Base-by-base conservation (phyloP, 2,329 filamentous ascomycete genomes). In the Cladosporium sp. region DNA sequence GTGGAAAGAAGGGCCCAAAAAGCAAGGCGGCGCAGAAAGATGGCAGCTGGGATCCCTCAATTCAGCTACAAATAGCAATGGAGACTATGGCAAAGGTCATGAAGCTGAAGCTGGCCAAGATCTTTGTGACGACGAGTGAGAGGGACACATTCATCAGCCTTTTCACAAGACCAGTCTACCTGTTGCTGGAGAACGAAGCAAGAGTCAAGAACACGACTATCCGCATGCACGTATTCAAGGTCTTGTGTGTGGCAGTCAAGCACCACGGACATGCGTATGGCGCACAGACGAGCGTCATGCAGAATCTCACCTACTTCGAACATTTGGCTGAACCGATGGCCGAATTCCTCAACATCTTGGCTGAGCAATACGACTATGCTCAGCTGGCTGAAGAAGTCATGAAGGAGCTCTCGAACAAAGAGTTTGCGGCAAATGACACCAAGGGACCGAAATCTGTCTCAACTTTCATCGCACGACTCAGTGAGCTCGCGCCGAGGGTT, bases 301-400 rank as follows among this genome's bases (percentile, higher is more conserved):
- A 98, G 70, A 97, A 93, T 66, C 74, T 98, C 60, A 95, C 93
- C 4, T 98, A 98, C 68, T 98, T 97, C 64, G 93, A 98, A 72
- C 93, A 98, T 70, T 75, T 98, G n/a, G 92, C 93, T 0, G 93
- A 98, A 66, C 93, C 93, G 1, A 98, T 98, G 93, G 93, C 93
- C 32, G 95, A 98, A 68, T 95, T 98, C 63, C 75, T 98, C 4
- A 89, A 97, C 63, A 98, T 97, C 64, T 77, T 98, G 22, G 86
- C 91, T 1, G 91, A 97, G 68, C 92, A 96, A 74, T 98, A 97
- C 73, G 93, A 98, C 71, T 95, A 97, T 67, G 88, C 91, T 13
- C 93, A 98, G 65, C 78, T 98, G 8, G 86, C 90, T 4, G 93
- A 96, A 67, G 93, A 98, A 67, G 88, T 97, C 31, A 72, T 98